Base-by-base conservation (phyloP, 192 early-diverging fungal genomes). In the Gonapodya prolifera region DNA sequence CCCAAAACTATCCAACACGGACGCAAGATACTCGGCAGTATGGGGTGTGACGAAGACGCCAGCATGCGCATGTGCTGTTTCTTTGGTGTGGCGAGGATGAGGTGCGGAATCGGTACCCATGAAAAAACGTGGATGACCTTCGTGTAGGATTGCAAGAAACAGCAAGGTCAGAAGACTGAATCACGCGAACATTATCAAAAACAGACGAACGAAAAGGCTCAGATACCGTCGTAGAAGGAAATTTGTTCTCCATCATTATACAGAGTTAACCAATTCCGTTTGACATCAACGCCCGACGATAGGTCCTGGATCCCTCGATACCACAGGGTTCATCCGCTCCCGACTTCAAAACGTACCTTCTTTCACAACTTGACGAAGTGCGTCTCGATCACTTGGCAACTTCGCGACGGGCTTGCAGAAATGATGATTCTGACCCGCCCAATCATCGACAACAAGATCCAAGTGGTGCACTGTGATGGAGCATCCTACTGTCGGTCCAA, bases 321-420 rank as follows among this genome's bases (percentile, higher is more conserved):
- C n/a, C n/a, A n/a, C n/a, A n/a, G n/a, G n/a, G n/a, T n/a, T n/a
- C n/a, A n/a, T n/a, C n/a, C n/a, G n/a, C n/a, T n/a, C n/a, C n/a
- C 45, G n/a, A 8, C 45, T n/a, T 35, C 34, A 35, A 35, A 2
- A 70, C 80, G 78, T 79, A 86, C 91, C 95, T 79, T 92, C 89
- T 76, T 84, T 87, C 36, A 97, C 84, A 8, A 95, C 87, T 16
- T 92, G 88, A 29, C 91, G 91, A 70, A 99, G 86, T 0, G 97
- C 97, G 2, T 91, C 85, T 8, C 97, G 91, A 80, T 99, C 97
- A 70, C 89, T 88, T 13, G 94, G 95, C 80, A 85, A 96, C 84
- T 99, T 99, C 33, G 97, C 97, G 30, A 99, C 97, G 33, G 97
- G 97, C 84, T 99, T 99, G 87, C 97, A 99, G 83, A 95, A 99